Conservation (phyloP, 495 filamentous ascomycete species). For the Tuber brumale region DNA sequence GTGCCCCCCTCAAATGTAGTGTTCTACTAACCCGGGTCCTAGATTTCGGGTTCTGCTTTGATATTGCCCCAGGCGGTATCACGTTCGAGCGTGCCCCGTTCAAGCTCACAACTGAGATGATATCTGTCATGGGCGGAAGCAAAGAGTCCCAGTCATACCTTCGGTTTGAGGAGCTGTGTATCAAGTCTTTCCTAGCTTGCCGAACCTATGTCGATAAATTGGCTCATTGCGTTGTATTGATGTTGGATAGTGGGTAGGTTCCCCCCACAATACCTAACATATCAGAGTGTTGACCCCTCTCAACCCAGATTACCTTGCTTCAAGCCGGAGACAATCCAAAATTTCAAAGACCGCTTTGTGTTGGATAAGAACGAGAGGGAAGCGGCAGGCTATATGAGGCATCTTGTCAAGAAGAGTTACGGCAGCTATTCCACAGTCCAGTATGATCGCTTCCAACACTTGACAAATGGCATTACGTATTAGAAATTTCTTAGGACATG, state of each 20-base stretch:
- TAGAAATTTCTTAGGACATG: slow-evolving; percentile 32
- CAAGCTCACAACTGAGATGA: slow-evolving; percentile 95
- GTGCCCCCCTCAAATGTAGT: not conserved
- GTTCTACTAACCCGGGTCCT: slow-evolving; percentile 7
- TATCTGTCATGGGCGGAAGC: slow-evolving; percentile 91
- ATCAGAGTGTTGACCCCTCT: slow-evolving; percentile 14
- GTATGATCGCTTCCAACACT: slow-evolving; percentile 93
- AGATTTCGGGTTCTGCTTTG: slow-evolving; percentile 99
- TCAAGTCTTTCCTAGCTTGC: slow-evolving; percentile 93
- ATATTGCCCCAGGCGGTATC: slow-evolving; percentile 93
- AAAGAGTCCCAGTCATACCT: slow-evolving; percentile 79
- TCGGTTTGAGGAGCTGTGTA: slow-evolving; percentile 92
- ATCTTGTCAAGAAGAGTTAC: slow-evolving; percentile 79
- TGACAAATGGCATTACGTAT: slow-evolving; percentile 98
- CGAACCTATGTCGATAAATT: slow-evolving; percentile 80
- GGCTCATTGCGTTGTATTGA: slow-evolving; percentile 78
- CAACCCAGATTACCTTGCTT: slow-evolving; percentile 69
- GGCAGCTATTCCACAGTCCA: slow-evolving; percentile 79
- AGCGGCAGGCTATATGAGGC: slow-evolving; percentile 88
- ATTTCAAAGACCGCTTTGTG: slow-evolving; percentile 90
- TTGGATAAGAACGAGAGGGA: slow-evolving; percentile 89
- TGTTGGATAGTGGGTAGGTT: slow-evolving; percentile 77
- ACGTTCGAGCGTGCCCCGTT: slow-evolving; percentile 97
- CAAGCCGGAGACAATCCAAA: slow-evolving; percentile 88
- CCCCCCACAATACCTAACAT: not conserved